Evolutionary conservation across 1,139 yeast genomes (phyloP).

Genomic region (Torulaspora pretoriensis): DNA sequence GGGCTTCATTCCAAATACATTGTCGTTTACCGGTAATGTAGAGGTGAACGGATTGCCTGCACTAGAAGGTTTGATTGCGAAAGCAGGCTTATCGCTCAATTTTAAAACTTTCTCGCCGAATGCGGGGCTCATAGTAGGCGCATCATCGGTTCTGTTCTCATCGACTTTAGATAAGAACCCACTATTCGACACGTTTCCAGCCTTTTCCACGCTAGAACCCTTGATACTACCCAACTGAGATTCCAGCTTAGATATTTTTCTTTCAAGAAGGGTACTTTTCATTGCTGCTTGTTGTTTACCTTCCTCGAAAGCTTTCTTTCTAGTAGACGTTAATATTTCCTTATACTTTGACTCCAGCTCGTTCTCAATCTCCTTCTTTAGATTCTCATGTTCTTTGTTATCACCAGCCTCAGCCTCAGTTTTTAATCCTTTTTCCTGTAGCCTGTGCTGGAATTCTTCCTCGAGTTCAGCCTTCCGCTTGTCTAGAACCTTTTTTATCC

Average conservation of each 20-base stretch:
- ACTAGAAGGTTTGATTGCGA: conserved; percentile 4
- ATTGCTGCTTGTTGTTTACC: conserved; percentile 38
- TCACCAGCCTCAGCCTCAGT: conserved; percentile 15
- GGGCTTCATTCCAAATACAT: conserved; percentile 13
- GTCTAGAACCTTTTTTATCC: conserved; percentile 28
- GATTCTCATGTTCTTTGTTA: conserved; percentile 3
- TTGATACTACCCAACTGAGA: conserved; percentile 16
- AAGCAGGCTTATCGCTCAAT: conserved; percentile 10
- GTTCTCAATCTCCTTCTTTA: conserved; percentile 22
- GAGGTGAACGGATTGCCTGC: conserved; percentile 17
- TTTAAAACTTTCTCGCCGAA: conserved; percentile 16
- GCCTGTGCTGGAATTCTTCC: conserved; percentile 25
- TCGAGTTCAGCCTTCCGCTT: conserved; percentile 27
- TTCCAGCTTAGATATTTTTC: conserved; percentile 31
- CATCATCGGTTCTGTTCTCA: conserved; percentile 5
- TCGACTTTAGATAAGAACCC: conserved; percentile 14
- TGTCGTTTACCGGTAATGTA: conserved; percentile 7
- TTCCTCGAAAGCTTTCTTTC: conserved; percentile 40
- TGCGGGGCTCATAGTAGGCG: conserved; percentile 3
- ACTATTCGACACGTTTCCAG: not conserved
- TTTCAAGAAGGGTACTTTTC: conserved; percentile 33
- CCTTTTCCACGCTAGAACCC: not conserved
- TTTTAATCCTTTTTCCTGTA: conserved; percentile 15
- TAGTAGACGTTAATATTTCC: conserved; percentile 34
- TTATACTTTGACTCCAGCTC: conserved; percentile 23